phyloP scores from a whole-genome alignment of 768 basidiomycete genomes.

The Lentinula lateritia region DNA sequence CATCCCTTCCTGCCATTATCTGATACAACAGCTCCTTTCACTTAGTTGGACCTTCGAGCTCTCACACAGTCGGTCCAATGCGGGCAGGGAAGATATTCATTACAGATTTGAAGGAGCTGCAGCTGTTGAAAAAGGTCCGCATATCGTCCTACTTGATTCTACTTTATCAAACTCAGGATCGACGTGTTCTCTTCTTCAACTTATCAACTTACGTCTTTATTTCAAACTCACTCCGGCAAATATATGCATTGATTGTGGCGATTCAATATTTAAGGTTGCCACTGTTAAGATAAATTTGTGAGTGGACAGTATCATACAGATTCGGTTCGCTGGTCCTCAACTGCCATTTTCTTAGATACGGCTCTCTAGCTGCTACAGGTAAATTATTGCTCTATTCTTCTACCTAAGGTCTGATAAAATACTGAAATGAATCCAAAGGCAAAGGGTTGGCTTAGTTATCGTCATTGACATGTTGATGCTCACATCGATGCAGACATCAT shows the following conservation, averaged over 20 bases:
- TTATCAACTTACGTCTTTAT: too few relatives aligned
- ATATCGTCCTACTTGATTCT: neutral
- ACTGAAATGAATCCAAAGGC: slow-evolving; percentile 32
- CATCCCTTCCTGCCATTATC: neutral
- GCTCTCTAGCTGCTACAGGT: slow-evolving; percentile 92
- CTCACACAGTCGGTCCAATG: slow-evolving; percentile 63
- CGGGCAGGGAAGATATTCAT: slow-evolving; percentile 88
- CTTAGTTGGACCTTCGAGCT: slow-evolving; percentile 46
- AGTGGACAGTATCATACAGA: slow-evolving; percentile 16
- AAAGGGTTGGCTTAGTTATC: slow-evolving; percentile 55
- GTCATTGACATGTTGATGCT: neutral
- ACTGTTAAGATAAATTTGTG: slow-evolving; percentile 84
- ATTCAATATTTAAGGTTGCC: slow-evolving; percentile 42
- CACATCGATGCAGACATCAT: slow-evolving; percentile 52
- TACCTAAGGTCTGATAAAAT: neutral
- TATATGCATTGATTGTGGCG: neutral
- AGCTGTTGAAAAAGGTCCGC: slow-evolving; percentile 60
- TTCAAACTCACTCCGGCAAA: neutral
- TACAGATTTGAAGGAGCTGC: slow-evolving; percentile 61
- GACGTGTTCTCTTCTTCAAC: neutral
- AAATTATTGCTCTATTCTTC: slow-evolving; percentile 8
- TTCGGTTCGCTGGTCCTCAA: neutral
- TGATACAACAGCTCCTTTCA: neutral
- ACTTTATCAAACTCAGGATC: neutral
- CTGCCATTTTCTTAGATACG: slow-evolving; percentile 50